Evolutionary conservation across 495 filamentous ascomycete species (phyloP), one percentile per base, ranked within the genome.

Genomic region (Apodospora peruviana): DNA sequence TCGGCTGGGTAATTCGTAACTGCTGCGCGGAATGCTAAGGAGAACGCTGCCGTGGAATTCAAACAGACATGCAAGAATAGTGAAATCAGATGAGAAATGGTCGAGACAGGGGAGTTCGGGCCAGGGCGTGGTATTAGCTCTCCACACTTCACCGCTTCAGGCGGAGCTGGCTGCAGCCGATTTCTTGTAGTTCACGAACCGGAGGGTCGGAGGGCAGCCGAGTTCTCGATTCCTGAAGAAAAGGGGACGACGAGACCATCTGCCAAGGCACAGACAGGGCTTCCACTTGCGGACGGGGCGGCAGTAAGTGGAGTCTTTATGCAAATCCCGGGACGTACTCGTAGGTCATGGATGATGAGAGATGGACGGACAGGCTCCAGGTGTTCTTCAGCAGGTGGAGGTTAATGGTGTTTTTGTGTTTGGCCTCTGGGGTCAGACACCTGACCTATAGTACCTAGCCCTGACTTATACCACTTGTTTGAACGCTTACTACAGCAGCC

Each of bases 291-390:
- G 44, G 44, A 37, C 43, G 44, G 40, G 46, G 46, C 51, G 41
- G 52, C 40, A 43, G 41, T 37, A 40, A 37, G 53, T 56, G 53
- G 52, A 44, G 45, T 48, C 40, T 48, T 51, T 44, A 55, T 55
- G 52, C 42, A 23, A 53, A 38, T 48, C 34, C 35, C 40, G 36
- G n/a, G n/a, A n/a, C n/a, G n/a, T n/a, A n/a, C n/a, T n/a, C n/a
- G n/a, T n/a, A n/a, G n/a, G n/a, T 38, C 36, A 32, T 32, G 27
- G 27, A 32, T 32, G 27, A 7, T 32, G 27, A 12, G 27, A 32
- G 27, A 12, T 5, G 27, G 27, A 32, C 27, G 27, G 27, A 32
- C 27, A 12, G 27, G 27, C 5, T 5, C 7, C 7, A 12, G 5
- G 27, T 32, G 27, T n/a, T n/a, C n/a, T n/a, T n/a, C 32, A 7